Base-by-base conservation (phyloP, 2,329 filamentous ascomycete genomes). In the Trichophyton simii region DNA sequence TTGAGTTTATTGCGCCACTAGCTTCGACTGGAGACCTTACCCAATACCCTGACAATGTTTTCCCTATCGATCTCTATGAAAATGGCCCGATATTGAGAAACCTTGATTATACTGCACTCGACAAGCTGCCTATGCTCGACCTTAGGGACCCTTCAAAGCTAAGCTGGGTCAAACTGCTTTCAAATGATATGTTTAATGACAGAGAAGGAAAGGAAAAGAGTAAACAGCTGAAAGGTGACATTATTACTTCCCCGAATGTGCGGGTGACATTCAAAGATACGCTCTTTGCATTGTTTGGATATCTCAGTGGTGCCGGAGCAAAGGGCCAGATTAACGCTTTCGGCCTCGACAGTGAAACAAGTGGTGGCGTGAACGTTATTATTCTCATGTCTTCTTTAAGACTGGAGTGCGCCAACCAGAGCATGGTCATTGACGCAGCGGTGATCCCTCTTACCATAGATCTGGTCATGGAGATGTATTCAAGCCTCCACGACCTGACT, bases 371-470 rank as follows among this genome's bases (percentile, higher is more conserved):
- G 22, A 63, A 69, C 15, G 58, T 68, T 36, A 22, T 72, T 18
- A 62, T 73, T 22, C 63, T 71, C 41, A 66, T 67, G 1, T 68
- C 67, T 15, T 58, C 60, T 25, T 38, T 73, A 20, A 52, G 68
- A 20, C 67, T 73, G 57, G 71, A 74, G 60, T 42, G 69, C 1
- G 63, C 67, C 18, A 69, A 70, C 50, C 68, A 67, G 15, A 70
- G 62, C 4, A 62, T 69, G 18, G 65, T 68, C 22, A 62, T 69
- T 34, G 67, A 76, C 61, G 68, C 69, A 3, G 73, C 72, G 18
- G 63, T 72, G 28, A 18, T 76, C 9, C 68, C 70, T 3, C 60
- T 73, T 34, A 69, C 66, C 8, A 36, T 38, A 15, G 18, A 50
- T 1, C 38, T 66, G 20, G 31, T 63, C 36, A 15, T 48, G 42